Base-by-base conservation (phyloP, 345 rosid genomes). In the Noccaea caerulescens region DNA sequence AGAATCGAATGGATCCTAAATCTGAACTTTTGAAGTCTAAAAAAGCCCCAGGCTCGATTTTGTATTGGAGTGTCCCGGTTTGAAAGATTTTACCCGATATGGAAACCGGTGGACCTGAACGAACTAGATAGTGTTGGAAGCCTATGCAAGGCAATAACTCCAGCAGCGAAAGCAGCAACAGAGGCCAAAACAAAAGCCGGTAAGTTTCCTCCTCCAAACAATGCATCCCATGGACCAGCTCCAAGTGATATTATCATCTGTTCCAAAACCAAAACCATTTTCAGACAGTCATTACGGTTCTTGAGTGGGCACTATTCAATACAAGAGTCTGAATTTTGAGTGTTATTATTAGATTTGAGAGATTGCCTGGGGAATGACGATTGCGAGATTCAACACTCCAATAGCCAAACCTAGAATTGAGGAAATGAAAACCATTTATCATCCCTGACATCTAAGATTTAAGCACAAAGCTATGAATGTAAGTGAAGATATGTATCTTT, bases 171-270 rank as follows among this genome's bases (percentile, higher is more conserved):
- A 20, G 98, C 95, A 63, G 77, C 77, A 4, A 82, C 44, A 41
- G 97, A 82, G 39, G 98, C 96, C 78, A 94, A 60, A 57, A 86
- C 82, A 64, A 89, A 94, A 10, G 98, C 99, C 11, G 99, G 99
- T 73, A 88, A 76, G 71, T 94, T 94, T 41, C 99, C 99, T 69
- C 98, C 99, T 51, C 99, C 99, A 66, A 91, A 94, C 47, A 89
- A 78, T 7, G 90, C 96, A 80, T 94, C 98, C 98, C 97, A 91
- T 34, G 93, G 99, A 72, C 98, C 99, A n/a, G 91, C 95, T 25
- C 96, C 98, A 25, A 94, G 77, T 9, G 99, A 89, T 59, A 89
- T 81, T 58, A 89, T 72, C 97, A 91, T 91, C 98, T 89, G 82
- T 69, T 63, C 1, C 1, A 2, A 0, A 52, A 23, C 39, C 45